Conservation (phyloP, 2,329 filamentous ascomycete species). For the Pestalotiopsis sp. region DNA sequence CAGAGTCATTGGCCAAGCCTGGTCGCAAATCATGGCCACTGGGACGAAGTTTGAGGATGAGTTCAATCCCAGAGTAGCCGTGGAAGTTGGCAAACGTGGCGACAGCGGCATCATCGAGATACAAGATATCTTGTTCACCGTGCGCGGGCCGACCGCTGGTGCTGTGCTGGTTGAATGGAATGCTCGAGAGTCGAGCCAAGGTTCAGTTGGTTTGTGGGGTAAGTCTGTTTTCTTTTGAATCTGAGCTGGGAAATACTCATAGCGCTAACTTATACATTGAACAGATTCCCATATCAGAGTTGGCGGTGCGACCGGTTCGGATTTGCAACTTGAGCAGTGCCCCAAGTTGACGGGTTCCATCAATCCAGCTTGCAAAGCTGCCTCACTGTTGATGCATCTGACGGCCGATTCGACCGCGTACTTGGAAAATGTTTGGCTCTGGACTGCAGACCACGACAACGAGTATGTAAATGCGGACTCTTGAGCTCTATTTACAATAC, state of each 20-base stretch:
- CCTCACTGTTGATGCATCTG: slow-evolving; percentile 53
- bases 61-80: slow-evolving; percentile 62
- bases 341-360: slow-evolving; percentile 42
- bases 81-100: slow-evolving; percentile 66
- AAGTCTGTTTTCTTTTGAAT: neutral
- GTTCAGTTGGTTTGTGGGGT: slow-evolving; percentile 57
- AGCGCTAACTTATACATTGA: no score
- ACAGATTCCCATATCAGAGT: slow-evolving; percentile 69
- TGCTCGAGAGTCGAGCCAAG: slow-evolving; percentile 53
- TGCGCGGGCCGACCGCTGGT: slow-evolving; percentile 66
- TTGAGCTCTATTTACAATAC: no score
- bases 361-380: slow-evolving; percentile 58
- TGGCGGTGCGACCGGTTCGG: slow-evolving; percentile 68
- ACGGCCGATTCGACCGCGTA: slow-evolving; percentile 47
- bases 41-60: slow-evolving; percentile 42
- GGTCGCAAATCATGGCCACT: slow-evolving; percentile 60
- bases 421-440: slow-evolving; percentile 61
- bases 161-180: slow-evolving; percentile 76
- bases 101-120: slow-evolving; percentile 69
- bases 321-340: slow-evolving; percentile 64
- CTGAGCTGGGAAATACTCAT: no score
- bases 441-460: slow-evolving; percentile 66
- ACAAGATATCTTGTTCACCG: slow-evolving; percentile 67
- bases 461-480: no score
- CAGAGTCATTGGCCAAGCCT: slow-evolving; percentile 61